Base-by-base conservation (phyloP, 2,329 filamentous ascomycete genomes). In the Pezicula carpinea region DNA sequence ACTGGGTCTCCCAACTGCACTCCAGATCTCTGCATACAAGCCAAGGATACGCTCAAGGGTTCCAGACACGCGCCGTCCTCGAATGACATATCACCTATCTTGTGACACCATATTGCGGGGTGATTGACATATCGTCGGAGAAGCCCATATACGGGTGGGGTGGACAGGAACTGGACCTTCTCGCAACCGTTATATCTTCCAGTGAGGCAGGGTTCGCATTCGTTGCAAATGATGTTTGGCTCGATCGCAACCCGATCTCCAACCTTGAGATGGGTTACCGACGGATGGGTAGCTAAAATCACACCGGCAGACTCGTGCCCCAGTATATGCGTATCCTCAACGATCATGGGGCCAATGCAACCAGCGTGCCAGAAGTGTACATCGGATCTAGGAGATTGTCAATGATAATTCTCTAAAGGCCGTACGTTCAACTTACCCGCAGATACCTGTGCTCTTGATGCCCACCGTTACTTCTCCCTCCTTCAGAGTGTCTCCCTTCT, bases 351-450 rank as follows among this genome's bases (percentile, higher is more conserved):
- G 22, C 92, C 92, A 64, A 97, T 97, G 72, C 87, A 88, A 56
- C 92, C 92, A 42, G 87, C 86, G 65, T 95, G 89, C 92, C 92
- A 97, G 75, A 97, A 97, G 72, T 97, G 92, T 47, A 97, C 85
- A 68, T 96, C 91, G 51, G 89, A 95, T 48, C 88, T 92, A 59
- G 11, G n/a, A 14, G 21, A 43, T 8, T 18, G 38, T 53, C 32
- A 53, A 50, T 39, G 44, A 18, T 29, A 26, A 15, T 40, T 36
- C 13, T 42, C 18, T 10, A 23, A 29, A 36, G n/a, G 15, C 22
- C 23, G 39, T 26, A 42, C 23, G 39, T 38, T 39, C 40, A 31
- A 62, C 74, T 63, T 74, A 93, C 81, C 92, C 92, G 75, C 93
- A 97, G 61, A 97, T 97, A 48, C 93, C 93, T 6, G 92, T 96